phyloP scores from a whole-genome alignment of 1,284 basidiomycete genomes.

The Ganoderma meredithae region DNA sequence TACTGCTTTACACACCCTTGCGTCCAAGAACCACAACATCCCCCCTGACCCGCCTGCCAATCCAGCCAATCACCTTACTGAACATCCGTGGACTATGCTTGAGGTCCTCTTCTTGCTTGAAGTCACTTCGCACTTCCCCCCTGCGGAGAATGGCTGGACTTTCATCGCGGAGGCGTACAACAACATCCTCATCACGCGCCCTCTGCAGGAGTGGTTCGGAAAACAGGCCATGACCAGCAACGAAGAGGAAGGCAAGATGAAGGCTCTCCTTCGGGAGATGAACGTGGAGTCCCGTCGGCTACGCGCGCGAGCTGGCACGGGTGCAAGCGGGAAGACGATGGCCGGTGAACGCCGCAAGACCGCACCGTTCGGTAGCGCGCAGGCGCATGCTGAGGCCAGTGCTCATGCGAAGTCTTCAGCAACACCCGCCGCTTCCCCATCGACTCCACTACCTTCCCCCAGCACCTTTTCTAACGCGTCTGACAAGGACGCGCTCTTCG shows the following conservation, averaged over 20 bases:
- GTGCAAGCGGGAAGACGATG: background rate
- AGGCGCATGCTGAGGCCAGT: conserved; percentile 30
- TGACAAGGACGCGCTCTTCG: conserved; percentile 8
- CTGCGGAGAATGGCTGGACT: conserved; percentile 30
- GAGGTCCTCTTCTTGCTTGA: conserved; percentile 34
- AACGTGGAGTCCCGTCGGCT: conserved; percentile 19
- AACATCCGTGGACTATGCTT: conserved; percentile 32
- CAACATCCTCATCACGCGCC: conserved; percentile 32
- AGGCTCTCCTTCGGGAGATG: conserved; percentile 24
- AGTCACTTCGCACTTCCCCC: conserved; percentile 32
- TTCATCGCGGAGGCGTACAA: conserved; percentile 35
- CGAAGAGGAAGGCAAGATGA: conserved; percentile 32
- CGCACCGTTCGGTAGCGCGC: conserved; percentile 30
- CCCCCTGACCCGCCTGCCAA: conserved; percentile 25
- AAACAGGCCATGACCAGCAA: conserved; percentile 24
- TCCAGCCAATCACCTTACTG: conserved; percentile 22
- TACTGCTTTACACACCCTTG: conserved; percentile 3
- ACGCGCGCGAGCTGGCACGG: conserved; percentile 8
- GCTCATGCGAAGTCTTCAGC: conserved; percentile 24
- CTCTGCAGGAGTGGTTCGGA: conserved; percentile 33
- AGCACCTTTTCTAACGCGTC: conserved; percentile 14
- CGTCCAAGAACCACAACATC: conserved; percentile 20
- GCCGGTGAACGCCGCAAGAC: conserved; percentile 25
- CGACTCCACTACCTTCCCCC: conserved; percentile 1
- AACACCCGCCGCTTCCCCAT: conserved; percentile 2